These are phyloP conservation scores for Leccinum angustisporum DNA, from an alignment of 1,284 basidiomycete genomes.

Conservation along the genomic window DNA sequence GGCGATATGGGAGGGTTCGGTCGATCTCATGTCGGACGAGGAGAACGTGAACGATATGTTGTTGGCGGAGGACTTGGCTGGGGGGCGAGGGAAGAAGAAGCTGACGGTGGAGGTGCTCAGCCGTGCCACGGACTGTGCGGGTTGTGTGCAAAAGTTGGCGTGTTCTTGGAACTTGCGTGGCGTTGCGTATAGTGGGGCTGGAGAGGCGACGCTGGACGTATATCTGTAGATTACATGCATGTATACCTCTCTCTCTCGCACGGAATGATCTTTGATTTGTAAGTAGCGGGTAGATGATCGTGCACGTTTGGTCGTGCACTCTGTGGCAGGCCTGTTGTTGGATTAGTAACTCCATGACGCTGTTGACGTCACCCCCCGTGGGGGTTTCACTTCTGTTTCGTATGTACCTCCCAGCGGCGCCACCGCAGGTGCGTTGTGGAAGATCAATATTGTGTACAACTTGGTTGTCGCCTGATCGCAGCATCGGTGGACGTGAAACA, in stretches of 20 bases:
- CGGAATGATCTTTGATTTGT: too few relatives aligned
- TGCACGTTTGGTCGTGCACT: too few relatives aligned
- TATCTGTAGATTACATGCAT: conserved; percentile 7
- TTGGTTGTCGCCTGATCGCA: not conserved
- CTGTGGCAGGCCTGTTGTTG: too few relatives aligned
- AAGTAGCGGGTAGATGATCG: too few relatives aligned
- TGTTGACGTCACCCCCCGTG: too few relatives aligned
- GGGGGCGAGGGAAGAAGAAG: conserved; percentile 11
- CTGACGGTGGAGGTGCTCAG: conserved; percentile 31
- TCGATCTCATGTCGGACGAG: conserved; percentile 37
- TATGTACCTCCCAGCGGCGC: too few relatives aligned
- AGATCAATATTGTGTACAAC: conserved; percentile 26
- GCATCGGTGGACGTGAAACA: not conserved
- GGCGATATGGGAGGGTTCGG: conserved; percentile 60
- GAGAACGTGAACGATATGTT: conserved; percentile 5
- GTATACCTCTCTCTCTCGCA: not conserved
- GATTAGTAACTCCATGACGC: too few relatives aligned
- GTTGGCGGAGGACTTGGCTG: conserved; percentile 20
- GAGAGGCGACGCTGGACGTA: conserved; percentile 19
- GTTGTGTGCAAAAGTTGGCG: conserved; percentile 31
- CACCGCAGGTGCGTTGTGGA: too few relatives aligned
- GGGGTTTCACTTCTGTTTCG: too few relatives aligned
- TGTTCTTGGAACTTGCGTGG: conserved; percentile 44
- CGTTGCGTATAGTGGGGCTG: conserved; percentile 36
- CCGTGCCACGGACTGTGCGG: conserved; percentile 36